Evolutionary conservation across 306 rosid genomes (phyloP).

Genomic region (Hippophae tibetana): DNA sequence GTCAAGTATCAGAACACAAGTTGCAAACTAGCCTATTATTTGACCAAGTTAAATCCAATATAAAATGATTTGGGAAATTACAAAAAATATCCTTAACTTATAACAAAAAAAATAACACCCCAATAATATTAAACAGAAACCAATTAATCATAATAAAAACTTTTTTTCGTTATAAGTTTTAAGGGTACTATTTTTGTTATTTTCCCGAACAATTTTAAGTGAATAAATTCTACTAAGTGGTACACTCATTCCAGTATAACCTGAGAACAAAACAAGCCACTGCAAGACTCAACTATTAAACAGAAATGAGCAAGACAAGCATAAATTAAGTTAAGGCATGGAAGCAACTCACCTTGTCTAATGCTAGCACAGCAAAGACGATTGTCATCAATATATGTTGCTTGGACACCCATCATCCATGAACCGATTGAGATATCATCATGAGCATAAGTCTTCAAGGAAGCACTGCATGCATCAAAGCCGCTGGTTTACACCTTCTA

Average conservation of each 20-base stretch:
- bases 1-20: conserved; percentile 3
- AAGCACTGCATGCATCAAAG: conserved; percentile 44
- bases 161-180: no score
- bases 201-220: no score
- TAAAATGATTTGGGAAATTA: not conserved
- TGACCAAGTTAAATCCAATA: not conserved
- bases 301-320: no score
- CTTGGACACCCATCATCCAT: conserved; percentile 96
- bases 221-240: no score
- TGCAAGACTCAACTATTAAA: not conserved
- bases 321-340: not conserved
- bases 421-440: conserved; percentile 90
- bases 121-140: no score
- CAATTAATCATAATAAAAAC: no score
- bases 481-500: no score
- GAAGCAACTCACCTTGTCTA: conserved; percentile 54
- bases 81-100: no score
- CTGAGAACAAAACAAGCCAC: not conserved
- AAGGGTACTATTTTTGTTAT: no score
- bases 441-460: conserved; percentile 78
- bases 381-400: conserved; percentile 85
- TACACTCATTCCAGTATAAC: no score
- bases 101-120: no score
- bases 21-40: not conserved
- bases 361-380: conserved; percentile 86